These are phyloP conservation scores for Saturnispora halmiae DNA, from an alignment of 805 yeast genomes.

Conservation along the genomic window DNA sequence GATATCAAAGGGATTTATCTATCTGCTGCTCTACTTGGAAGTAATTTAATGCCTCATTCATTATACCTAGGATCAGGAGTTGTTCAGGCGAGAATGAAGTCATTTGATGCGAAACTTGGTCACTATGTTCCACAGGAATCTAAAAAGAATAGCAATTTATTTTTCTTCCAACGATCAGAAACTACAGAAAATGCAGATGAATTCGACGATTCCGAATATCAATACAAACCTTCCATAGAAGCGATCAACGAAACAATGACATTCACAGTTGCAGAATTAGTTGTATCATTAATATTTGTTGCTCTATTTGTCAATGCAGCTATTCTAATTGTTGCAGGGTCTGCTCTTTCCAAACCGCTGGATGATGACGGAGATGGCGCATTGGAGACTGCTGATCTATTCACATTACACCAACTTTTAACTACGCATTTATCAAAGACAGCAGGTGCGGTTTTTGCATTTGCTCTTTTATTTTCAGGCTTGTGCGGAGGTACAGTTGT, in stretches of 20 bases:
- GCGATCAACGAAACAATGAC: constrained; percentile 76
- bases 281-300: constrained; percentile 72
- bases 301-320: constrained; percentile 92
- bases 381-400: constrained; percentile 70
- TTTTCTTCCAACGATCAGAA: no score
- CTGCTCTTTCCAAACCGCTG: constrained; percentile 48
- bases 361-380: constrained; percentile 43
- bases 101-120: constrained; percentile 65
- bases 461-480: constrained; percentile 85
- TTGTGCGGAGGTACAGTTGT: constrained; percentile 93
- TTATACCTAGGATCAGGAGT: constrained; percentile 81
- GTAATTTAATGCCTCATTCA: constrained; percentile 94
- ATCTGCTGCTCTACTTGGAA: constrained; percentile 82
- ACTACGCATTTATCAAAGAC: constrained; percentile 64
- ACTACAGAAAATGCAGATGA: constrained; percentile 35
- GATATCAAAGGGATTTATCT: constrained; percentile 63
- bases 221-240: constrained; percentile 62
- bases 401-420: constrained; percentile 68
- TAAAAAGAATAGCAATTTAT: constrained; percentile 13
- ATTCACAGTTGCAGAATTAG: constrained; percentile 73
- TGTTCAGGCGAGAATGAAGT: constrained; percentile 77
- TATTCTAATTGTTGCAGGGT: constrained; percentile 84
- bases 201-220: constrained; percentile 8
- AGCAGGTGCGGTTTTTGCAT: constrained; percentile 83
- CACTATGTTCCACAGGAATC: constrained; percentile 34